phyloP scores from a whole-genome alignment of 139 green algal species.

The Monoraphidium neglectum region DNA sequence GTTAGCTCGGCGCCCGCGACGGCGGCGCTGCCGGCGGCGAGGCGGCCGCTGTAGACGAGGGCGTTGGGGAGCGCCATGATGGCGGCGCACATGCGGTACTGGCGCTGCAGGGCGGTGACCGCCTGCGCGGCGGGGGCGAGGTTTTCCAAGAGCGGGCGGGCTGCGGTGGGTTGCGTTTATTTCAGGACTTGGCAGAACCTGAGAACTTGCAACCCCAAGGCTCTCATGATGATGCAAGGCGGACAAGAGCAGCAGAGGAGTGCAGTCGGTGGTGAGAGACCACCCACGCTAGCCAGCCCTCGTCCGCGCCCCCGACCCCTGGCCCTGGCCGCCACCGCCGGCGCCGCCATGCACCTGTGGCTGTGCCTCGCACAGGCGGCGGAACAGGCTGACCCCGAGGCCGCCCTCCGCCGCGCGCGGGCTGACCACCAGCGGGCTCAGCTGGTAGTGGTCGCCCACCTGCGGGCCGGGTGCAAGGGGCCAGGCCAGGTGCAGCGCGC shows the following conservation, averaged over 20 bases:
- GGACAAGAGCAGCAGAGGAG: too few species aligned
- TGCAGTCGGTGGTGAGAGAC: too few species aligned
- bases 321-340: too few species aligned
- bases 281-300: too few species aligned
- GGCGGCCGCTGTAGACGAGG: conserved; percentile 80
- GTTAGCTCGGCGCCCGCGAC: conserved; percentile 56
- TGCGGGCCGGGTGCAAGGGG: too few species aligned
- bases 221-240: too few species aligned
- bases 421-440: conserved; percentile 62
- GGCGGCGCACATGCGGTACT: conserved; percentile 94
- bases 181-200: too few species aligned
- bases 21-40: conserved; percentile 65
- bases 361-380: conserved; percentile 77
- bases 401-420: conserved; percentile 61
- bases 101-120: conserved; percentile 64
- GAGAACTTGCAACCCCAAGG: too few species aligned
- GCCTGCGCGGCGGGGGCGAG: conserved; percentile 35
- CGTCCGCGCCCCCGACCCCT: too few species aligned
- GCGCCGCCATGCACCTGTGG: conserved; percentile 73
- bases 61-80: conserved; percentile 88
- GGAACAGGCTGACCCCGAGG: conserved; percentile 82
- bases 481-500: not conserved
- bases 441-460: conserved; percentile 40
- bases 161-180: too few species aligned
- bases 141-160: too few species aligned